Conservation (phyloP, 345 rosid species). For the Eucalyptus tenuipes region DNA sequence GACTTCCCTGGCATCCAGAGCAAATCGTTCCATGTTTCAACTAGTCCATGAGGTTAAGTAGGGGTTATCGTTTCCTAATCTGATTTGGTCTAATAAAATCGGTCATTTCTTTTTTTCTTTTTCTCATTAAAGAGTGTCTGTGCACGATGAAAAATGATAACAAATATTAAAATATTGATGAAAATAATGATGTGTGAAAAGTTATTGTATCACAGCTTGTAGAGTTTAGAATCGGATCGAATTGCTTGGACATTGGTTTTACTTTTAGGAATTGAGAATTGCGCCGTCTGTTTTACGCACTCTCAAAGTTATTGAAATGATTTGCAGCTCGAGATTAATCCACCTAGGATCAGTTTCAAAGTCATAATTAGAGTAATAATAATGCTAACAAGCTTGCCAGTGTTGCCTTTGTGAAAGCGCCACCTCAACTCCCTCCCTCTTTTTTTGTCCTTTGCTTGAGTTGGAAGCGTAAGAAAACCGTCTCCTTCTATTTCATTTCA, state of each 20-base stretch:
- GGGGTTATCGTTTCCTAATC: too few species aligned
- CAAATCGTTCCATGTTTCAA: too few species aligned
- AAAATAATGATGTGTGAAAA: too few species aligned
- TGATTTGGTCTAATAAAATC: too few species aligned
- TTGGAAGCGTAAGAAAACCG: not conserved
- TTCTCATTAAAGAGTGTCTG: too few species aligned
- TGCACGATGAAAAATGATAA: too few species aligned
- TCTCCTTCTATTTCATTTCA: not conserved
- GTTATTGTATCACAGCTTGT: fast-evolving
- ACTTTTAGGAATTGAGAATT: too few species aligned
- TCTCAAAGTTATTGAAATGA: not conserved
- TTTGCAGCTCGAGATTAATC: not conserved
- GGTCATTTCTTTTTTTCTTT: too few species aligned
- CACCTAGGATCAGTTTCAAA: not conserved
- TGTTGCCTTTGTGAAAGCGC: not conserved
- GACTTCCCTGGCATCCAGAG: too few species aligned
- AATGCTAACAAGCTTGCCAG: not conserved
- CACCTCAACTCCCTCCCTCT: not conserved
- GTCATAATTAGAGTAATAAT: not conserved
- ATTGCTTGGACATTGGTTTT: fast-evolving
- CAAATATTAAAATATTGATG: too few species aligned
- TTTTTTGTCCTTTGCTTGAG: not conserved
- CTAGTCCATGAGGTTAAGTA: not conserved
- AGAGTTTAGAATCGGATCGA: fast-evolving
- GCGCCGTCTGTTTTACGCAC: too few species aligned